Evolutionary conservation across 2,329 filamentous ascomycete species (phyloP).

Genomic region (Lecanosticta acicola): DNA sequence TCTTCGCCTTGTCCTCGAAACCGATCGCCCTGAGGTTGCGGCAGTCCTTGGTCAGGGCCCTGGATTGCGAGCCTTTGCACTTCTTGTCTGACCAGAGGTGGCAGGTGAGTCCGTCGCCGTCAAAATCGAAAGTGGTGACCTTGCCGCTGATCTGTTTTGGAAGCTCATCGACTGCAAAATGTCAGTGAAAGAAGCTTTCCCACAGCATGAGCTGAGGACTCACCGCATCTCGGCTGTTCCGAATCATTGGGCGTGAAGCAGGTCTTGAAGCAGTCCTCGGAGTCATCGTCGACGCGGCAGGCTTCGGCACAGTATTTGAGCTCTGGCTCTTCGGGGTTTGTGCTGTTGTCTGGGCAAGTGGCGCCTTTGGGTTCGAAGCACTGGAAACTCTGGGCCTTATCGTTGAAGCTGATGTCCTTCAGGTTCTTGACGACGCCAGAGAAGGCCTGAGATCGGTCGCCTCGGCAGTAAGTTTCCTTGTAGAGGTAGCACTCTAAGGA

Average conservation of each 20-base stretch:
- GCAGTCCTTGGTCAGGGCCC: not conserved
- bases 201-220: not conserved
- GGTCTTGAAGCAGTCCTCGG: not conserved
- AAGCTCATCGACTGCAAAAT: not conserved
- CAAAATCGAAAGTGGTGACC: not conserved
- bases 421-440: not conserved
- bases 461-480: not conserved
- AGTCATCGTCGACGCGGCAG: not conserved
- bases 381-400: not conserved
- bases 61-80: not conserved
- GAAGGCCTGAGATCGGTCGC: not conserved
- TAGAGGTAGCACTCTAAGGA: not conserved
- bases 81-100: not conserved
- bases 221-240: not conserved
- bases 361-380: not conserved
- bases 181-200: not conserved
- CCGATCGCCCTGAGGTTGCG: not conserved
- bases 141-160: not conserved
- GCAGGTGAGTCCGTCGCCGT: not conserved
- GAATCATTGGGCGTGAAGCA: not conserved
- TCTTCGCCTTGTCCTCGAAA: not conserved
- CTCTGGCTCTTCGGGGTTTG: not conserved
- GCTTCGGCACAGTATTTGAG: not conserved
- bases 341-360: not conserved
- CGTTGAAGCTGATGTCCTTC: not conserved